Evolutionary conservation across 164 flowering plant genomes (phyloP).

Genomic region (Sedum album): DNA sequence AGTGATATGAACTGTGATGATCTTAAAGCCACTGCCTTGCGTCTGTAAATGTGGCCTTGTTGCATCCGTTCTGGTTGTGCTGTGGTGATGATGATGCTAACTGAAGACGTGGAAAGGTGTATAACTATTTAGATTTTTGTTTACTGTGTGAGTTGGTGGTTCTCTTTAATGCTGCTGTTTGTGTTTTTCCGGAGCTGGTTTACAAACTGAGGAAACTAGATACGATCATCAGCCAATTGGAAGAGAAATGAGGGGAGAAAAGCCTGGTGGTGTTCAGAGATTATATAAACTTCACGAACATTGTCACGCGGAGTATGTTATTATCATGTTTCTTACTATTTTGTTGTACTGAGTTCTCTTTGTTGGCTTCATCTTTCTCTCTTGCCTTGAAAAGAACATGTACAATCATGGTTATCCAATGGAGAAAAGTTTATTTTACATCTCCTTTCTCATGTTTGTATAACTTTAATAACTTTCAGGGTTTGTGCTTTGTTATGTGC

Average conservation of each 20-base stretch:
- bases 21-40: slow-evolving; percentile 7
- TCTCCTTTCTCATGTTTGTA: not conserved
- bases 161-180: not conserved
- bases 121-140: too few relatives aligned
- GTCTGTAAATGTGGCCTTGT: not conserved
- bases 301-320: not conserved
- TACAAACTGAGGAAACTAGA: not conserved
- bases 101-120: not conserved
- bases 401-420: not conserved
- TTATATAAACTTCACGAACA: not conserved
- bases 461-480: not conserved
- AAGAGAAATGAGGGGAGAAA: not conserved
- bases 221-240: not conserved
- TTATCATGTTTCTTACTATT: not conserved
- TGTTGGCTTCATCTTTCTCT: not conserved
- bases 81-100: not conserved
- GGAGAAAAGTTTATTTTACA: slow-evolving; percentile 3
- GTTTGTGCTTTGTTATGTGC: not conserved
- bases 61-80: not conserved
- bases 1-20: slow-evolving; percentile 7
- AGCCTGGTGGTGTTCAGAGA: not conserved
- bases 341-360: slow-evolving; percentile 1
- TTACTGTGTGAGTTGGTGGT: not conserved
- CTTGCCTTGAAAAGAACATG: not conserved
- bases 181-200: not conserved